These are phyloP conservation scores for Lablab purpureus DNA, from an alignment of 306 rosid genomes.

Conservation along the genomic window DNA sequence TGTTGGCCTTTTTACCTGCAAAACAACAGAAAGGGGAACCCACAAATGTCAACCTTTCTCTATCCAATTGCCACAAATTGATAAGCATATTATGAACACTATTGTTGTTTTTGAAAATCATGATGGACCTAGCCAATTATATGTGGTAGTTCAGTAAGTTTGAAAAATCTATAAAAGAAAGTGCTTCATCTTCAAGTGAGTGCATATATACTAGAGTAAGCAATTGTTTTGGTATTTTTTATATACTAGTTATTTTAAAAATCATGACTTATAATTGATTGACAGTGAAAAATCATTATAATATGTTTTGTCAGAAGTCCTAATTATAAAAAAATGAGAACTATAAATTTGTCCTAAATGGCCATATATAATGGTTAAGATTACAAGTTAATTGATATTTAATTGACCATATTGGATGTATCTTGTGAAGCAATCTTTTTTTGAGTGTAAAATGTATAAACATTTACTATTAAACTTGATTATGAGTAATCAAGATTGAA, in stretches of 20 bases:
- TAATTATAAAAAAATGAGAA: not conserved
- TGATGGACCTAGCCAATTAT: not conserved
- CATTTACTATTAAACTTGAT: too few relatives aligned
- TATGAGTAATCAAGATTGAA: too few relatives aligned
- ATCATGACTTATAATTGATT: too few relatives aligned
- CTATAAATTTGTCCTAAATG: not conserved
- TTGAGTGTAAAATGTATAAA: too few relatives aligned
- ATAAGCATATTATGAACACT: not conserved
- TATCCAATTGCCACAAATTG: slow-evolving; percentile 16
- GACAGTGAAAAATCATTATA: too few relatives aligned
- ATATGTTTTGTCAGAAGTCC: not conserved
- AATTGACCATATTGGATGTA: not conserved
- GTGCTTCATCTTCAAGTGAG: not conserved
- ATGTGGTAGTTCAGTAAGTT: not conserved
- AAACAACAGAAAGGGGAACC: slow-evolving; percentile 26
- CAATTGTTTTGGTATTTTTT: too few relatives aligned
- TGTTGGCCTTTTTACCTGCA: slow-evolving; percentile 11
- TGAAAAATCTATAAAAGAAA: not conserved
- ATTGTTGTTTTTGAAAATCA: not conserved
- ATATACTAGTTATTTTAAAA: too few relatives aligned
- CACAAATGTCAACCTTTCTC: slow-evolving; percentile 17
- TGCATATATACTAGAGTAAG: not conserved
- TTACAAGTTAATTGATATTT: not conserved
- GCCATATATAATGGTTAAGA: not conserved
- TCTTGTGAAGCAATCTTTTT: too few relatives aligned